These are phyloP conservation scores for Solanum hybrid DNA, from an alignment of 305 asterid genomes.

Conservation along the genomic window DNA sequence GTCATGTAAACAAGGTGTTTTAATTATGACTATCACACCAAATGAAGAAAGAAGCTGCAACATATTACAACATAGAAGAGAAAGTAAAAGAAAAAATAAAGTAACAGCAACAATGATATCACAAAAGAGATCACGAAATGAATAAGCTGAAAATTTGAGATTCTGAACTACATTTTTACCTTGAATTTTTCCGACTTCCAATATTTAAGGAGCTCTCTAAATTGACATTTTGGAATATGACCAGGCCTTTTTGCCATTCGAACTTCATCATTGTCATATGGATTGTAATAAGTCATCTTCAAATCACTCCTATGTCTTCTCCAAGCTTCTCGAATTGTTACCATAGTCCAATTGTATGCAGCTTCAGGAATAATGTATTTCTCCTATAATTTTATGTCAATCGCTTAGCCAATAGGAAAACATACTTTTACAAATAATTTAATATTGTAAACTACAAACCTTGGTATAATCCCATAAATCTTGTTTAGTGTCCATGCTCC, in stretches of 20 bases:
- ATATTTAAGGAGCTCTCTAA: background rate
- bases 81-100: background rate
- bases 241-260: background rate
- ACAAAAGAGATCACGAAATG: background rate
- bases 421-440: no score
- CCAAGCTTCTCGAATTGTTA: background rate
- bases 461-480: no score
- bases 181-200: background rate
- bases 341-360: no score
- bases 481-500: no score
- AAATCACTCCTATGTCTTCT: background rate
- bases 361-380: background rate
- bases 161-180: background rate
- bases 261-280: no score
- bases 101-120: background rate
- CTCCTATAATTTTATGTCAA: no score
- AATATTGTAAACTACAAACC: background rate
- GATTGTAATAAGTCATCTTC: background rate
- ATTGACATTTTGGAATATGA: background rate
- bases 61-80: background rate
- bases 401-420: no score
- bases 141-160: background rate
- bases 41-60: background rate
- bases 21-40: background rate
- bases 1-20: no score